A percentile compares a stretch with the other conserved stretches of the same genome.
These are phyloP conservation scores for Ceratocystiopsis sp. DNA, from an alignment of 2,329 filamentous ascomycete genomes.

Conservation along the genomic window DNA sequence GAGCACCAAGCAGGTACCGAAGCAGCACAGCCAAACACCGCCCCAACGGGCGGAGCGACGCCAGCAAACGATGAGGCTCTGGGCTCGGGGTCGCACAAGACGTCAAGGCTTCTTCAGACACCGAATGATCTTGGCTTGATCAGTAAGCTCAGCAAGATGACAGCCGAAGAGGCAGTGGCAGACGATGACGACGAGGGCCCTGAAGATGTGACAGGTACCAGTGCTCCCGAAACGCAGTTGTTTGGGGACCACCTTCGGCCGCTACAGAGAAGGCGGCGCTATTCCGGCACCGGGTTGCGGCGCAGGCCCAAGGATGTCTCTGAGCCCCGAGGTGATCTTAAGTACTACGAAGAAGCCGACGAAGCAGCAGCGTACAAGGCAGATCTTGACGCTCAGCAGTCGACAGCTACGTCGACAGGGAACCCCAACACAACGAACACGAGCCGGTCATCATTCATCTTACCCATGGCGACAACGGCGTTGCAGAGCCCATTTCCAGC, in stretches of 20 bases:
- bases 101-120: slow-evolving; percentile 2
- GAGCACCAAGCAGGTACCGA: slow-evolving; percentile 2
- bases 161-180: no score
- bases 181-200: slow-evolving; percentile 14
- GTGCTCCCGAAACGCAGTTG: slow-evolving; percentile 45
- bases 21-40: neutral
- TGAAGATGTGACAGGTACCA: slow-evolving; percentile 44
- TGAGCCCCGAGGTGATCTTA: slow-evolving; percentile 56
- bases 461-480: neutral
- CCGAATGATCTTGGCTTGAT: slow-evolving; percentile 6
- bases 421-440: slow-evolving; percentile 6
- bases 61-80: no score
- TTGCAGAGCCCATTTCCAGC: neutral
- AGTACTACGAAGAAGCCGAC: slow-evolving; percentile 81
- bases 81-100: no score
- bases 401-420: slow-evolving; percentile 32
- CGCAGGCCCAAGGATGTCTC: slow-evolving; percentile 56
- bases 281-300: slow-evolving; percentile 73
- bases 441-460: slow-evolving; percentile 7
- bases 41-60: no score
- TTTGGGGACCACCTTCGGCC: slow-evolving; percentile 24
- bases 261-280: slow-evolving; percentile 44
- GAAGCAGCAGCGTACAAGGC: slow-evolving; percentile 65
- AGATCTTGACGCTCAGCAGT: no score
- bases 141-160: no score